phyloP scores from a whole-genome alignment of 1,139 yeast species.

The Hansenula anomala region DNA sequence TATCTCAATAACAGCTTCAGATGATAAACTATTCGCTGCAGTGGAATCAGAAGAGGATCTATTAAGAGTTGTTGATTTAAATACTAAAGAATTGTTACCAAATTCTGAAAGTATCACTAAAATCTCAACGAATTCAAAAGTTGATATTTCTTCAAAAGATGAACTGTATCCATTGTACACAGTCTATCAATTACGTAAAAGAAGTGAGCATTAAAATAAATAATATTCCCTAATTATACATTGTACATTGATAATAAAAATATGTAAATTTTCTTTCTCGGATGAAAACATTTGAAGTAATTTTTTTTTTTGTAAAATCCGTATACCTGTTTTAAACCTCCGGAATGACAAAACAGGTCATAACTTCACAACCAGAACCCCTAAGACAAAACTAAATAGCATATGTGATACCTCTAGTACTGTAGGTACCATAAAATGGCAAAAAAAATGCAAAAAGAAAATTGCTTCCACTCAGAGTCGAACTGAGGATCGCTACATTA shows the following conservation, averaged over 20 bases:
- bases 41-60: slow-evolving; percentile 36
- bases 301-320: no score
- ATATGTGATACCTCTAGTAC: no score
- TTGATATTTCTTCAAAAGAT: slow-evolving; percentile 27
- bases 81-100: slow-evolving; percentile 8
- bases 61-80: slow-evolving; percentile 27
- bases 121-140: slow-evolving; percentile 20
- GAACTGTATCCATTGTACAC: slow-evolving; percentile 64
- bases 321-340: no score
- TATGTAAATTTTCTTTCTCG: no score
- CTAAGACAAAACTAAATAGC: no score
- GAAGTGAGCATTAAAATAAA: slow-evolving; percentile 61
- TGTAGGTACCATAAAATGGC: no score
- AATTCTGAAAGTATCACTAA: slow-evolving; percentile 4
- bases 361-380: no score
- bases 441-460: slow-evolving; percentile 2
- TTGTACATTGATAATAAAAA: no score
- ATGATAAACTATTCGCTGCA: slow-evolving; percentile 37
- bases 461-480: slow-evolving; percentile 75
- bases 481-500: slow-evolving; percentile 85
- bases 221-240: no score
- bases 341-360: no score
- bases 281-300: no score
- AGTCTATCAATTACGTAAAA: slow-evolving; percentile 64
- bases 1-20: slow-evolving; percentile 30